Conservation (phyloP, 2,329 filamentous ascomycete genomes). For the Dactylellina drechsleri region DNA sequence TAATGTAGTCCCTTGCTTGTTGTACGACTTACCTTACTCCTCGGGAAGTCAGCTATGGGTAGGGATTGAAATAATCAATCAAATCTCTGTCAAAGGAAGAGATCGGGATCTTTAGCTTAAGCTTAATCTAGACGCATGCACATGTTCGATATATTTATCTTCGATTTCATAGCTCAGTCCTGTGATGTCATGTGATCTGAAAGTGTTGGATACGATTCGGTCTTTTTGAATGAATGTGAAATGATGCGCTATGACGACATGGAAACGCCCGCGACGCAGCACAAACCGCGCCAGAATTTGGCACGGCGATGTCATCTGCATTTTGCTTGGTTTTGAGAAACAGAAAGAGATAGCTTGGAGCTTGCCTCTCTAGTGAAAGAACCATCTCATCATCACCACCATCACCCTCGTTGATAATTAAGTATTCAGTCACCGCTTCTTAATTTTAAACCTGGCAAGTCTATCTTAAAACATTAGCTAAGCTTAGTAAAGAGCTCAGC, state of each 20-base stretch:
- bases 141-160: too few relatives aligned
- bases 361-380: background rate
- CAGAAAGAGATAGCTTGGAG: background rate
- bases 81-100: too few relatives aligned
- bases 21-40: too few relatives aligned
- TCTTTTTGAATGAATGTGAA: background rate
- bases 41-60: too few relatives aligned
- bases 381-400: background rate
- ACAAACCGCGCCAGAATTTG: constrained; percentile 4
- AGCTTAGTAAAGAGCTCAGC: background rate
- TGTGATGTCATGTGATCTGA: constrained; percentile 4
- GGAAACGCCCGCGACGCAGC: background rate
- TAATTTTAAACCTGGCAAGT: background rate
- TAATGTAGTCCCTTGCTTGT: too few relatives aligned
- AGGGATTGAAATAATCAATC: too few relatives aligned
- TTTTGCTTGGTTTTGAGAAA: too few relatives aligned
- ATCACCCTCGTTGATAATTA: background rate
- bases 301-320: constrained; percentile 27
- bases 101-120: too few relatives aligned
- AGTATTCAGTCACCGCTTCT: background rate
- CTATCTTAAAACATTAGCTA: background rate
- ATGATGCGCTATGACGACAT: constrained; percentile 54
- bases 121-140: too few relatives aligned
- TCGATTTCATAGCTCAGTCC: too few relatives aligned
- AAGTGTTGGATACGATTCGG: constrained; percentile 13